These are phyloP conservation scores for Gossypium trilobum DNA, from an alignment of 441 rosid genomes.

Conservation along the genomic window DNA sequence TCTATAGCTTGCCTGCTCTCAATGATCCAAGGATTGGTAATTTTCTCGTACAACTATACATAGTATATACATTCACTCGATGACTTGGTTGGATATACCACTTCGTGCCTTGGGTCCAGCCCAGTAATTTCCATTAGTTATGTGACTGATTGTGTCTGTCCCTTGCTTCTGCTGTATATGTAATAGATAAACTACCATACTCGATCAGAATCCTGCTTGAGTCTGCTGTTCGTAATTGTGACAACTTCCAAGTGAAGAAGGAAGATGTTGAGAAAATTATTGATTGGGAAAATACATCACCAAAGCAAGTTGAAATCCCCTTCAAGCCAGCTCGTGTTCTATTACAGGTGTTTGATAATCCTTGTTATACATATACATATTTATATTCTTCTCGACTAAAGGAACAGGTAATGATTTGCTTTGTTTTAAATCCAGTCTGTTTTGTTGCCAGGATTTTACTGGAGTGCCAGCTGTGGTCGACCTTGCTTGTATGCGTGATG, in stretches of 20 bases:
- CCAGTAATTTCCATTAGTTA: neutral
- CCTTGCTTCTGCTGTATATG: conserved; percentile 13
- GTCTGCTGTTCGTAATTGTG: conserved; percentile 94
- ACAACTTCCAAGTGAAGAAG: conserved; percentile 92
- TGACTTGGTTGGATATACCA: neutral
- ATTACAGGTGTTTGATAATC: conserved; percentile 48
- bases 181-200: conserved; percentile 80
- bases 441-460: conserved; percentile 72
- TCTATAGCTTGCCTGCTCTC: conserved; percentile 82
- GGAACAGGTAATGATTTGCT: neutral
- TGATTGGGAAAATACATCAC: conserved; percentile 85
- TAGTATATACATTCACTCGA: neutral
- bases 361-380: neutral
- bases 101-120: neutral
- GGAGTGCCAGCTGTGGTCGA: conserved; percentile 99
- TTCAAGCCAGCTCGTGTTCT: conserved; percentile 99
- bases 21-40: conserved; percentile 94
- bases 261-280: conserved; percentile 91
- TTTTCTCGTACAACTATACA: neutral
- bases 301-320: conserved; percentile 95
- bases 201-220: conserved; percentile 92
- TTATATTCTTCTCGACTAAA: neutral
- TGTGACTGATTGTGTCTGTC: neutral
- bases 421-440: conserved; percentile 2
- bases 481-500: conserved; percentile 99